Evolutionary conservation across 164 flowering plant genomes (phyloP), one percentile per base, ranked within the genome.

Genomic region (Macadamia integrifolia): DNA sequence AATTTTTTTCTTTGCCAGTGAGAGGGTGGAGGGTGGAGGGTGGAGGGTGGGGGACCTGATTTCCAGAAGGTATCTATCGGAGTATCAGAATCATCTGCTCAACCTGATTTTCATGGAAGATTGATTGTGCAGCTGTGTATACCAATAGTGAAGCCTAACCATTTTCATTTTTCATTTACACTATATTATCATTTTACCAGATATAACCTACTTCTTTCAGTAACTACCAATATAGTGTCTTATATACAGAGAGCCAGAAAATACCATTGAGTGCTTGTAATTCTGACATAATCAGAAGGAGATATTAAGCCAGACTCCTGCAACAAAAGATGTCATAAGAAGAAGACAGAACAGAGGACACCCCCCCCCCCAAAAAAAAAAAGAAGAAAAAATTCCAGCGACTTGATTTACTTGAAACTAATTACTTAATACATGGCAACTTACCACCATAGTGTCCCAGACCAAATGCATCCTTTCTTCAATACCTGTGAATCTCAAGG

Each of bases 381-480:
- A n/a, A n/a, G n/a, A n/a, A n/a, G n/a, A n/a, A n/a, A n/a, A n/a
- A 69, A 62, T 23, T 52, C 6, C 15, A 56, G 35, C 64, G 35
- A 46, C 30, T 57, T 43, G 14, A 52, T 31, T 58, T 64, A 57
- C 17, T 28, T 18, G 42, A 15, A 70, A 32, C 44, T 17, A 67
- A 50, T 31, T 42, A 29, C 9, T 1, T 63, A 69, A 55, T 18
- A 55, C 42, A 64, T 32, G 5, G 69, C 49, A 62, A 31, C 88
- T 79, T 85, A 94, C 99, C 97, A 94, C 99, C 98, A 94, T 83
- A 2, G 84, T 78, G 68, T 92, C 89, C 98, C 98, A 94, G 66
- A 94, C 79, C 66, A 94, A 72, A 80, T 89, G 97, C 98, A 94
- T 94, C 77, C 97, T 87, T 84, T 94, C 99, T 77, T 94, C 99